Base-by-base conservation (phyloP, 352 stramenopile genomes). In the Globisporangium apiculatum region DNA sequence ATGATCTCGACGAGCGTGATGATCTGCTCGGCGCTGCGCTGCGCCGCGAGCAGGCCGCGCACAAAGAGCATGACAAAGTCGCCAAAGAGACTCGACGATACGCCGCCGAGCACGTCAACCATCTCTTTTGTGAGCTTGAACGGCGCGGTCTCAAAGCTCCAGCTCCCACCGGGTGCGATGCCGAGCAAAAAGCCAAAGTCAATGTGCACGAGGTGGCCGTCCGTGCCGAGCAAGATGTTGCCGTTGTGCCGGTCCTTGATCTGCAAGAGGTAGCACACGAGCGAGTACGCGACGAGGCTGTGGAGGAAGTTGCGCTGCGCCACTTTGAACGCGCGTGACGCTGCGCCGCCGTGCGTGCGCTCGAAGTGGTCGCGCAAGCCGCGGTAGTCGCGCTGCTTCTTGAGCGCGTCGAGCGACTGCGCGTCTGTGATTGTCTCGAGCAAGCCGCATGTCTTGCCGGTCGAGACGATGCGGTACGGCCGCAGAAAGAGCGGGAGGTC, bases 61-160 rank as follows among this genome's bases (percentile, higher is more conserved):
- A 68, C 64, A 51, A 92, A 78, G 7, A 92, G 66, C 56, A 83
- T 68, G 18, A 86, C 71, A 55, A 88, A 88, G 64, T 88, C 75
- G n/a, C 74, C 81, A 57, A 89, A 91, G 1, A 83, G 36, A 37
- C 67, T 68, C 1, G 79, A 83, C 11, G 65, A 67, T 10, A 80
- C 67, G 3, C 73, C 76, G 12, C 90, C 91, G 4, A 98, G 74
- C 12, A 98, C 86, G 54, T 96, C 76, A 56, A 97, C 91, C 68
- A 98, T 98, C 61, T 99, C 94, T 24, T 85, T 82, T 12, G 88
- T 98, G 11, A 98, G 75, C 67, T 99, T 99, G 72, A 98, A 99
- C 0, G 95, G 91, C 24, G 95, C 94, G 48, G 75, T 79, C 77
- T 98, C 95, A 40, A 96, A 82, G 61, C 81, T 96, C 67, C 97